phyloP scores from a whole-genome alignment of 1,284 basidiomycete species.

The Ustilago loliicola region DNA sequence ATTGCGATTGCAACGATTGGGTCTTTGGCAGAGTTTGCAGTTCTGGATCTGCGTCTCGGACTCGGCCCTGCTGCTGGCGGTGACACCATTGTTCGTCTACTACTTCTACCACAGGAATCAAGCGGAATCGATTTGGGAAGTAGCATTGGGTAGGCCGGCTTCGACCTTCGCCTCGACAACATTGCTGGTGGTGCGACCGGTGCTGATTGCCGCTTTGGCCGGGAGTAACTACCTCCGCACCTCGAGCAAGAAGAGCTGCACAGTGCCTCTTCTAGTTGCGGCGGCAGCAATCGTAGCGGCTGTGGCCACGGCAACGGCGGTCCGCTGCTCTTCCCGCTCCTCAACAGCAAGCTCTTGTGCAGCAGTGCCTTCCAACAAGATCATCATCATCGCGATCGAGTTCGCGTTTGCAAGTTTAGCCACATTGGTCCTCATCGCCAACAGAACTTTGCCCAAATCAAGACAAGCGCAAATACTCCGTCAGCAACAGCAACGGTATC shows the following conservation, averaged over 20 bases:
- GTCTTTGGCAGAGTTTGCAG: constrained; percentile 4
- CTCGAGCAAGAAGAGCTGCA: background rate
- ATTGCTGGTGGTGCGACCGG: constrained; percentile 1
- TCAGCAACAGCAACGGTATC: background rate
- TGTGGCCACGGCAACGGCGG: background rate
- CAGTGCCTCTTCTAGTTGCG: background rate
- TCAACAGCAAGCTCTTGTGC: background rate
- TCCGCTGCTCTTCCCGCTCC: constrained; percentile 7
- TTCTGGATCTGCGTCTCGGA: constrained; percentile 11
- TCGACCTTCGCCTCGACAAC: constrained; percentile 12
- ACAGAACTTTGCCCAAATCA: background rate
- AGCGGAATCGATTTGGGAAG: constrained; percentile 8
- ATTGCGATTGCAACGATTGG: background rate
- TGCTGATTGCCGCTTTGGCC: background rate
- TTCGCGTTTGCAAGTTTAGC: constrained; percentile 7
- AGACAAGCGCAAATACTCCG: background rate
- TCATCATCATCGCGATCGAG: constrained; percentile 7
- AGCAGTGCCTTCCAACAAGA: constrained; percentile 1
- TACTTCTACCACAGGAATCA: background rate
- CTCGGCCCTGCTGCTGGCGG: constrained; percentile 6
- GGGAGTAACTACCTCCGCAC: background rate
- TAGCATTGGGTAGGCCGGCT: background rate
- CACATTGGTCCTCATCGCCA: background rate
- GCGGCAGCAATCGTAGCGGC: background rate
- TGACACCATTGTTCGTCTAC: constrained; percentile 15